Percentiles rank a stretch among this genome's conserved stretches.
phyloP scores from a whole-genome alignment of 192 early-diverging fungal genomes.

The Gaertneriomyces semiglobifer region DNA sequence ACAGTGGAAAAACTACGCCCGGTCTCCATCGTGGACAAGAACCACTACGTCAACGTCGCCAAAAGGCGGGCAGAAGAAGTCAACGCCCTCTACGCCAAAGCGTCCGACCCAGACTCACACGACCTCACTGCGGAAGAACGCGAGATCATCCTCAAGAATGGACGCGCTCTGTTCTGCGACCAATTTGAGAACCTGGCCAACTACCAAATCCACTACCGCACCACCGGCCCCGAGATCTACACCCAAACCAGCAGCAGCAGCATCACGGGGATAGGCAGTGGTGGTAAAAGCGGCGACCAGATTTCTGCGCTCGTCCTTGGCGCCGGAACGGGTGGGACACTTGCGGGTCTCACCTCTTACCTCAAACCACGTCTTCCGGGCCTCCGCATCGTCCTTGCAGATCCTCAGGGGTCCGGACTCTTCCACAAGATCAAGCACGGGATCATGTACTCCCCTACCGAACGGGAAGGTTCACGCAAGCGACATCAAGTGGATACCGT shows the following conservation, averaged over 20 bases:
- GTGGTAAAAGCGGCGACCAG: constrained; percentile 86
- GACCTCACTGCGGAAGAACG: not conserved
- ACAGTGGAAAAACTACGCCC: constrained; percentile 89
- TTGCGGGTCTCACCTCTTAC: constrained; percentile 85
- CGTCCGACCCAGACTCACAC: too few relatives aligned
- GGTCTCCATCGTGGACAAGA: constrained; percentile 83
- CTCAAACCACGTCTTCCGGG: constrained; percentile 65
- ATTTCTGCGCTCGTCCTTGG: constrained; percentile 32
- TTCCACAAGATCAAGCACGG: constrained; percentile 88
- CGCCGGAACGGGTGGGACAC: constrained; percentile 81
- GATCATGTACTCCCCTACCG: constrained; percentile 83
- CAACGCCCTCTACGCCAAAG: constrained; percentile 27
- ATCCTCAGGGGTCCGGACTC: constrained; percentile 90
- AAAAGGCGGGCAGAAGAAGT: constrained; percentile 66
- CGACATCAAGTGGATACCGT: constrained; percentile 98
- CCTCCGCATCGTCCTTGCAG: constrained; percentile 73
- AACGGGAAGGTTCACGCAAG: constrained; percentile 82
- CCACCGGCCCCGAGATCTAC: constrained; percentile 90
- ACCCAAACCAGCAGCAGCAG: constrained; percentile 59
- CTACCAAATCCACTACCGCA: constrained; percentile 67
- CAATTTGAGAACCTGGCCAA: constrained; percentile 95
- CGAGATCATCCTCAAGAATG: not conserved
- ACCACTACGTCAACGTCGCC: constrained; percentile 92
- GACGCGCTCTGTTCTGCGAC: constrained; percentile 75
- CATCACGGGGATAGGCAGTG: constrained; percentile 56